Percentiles rank a stretch among this genome's conserved stretches.
Conservation (phyloP, 108 stramenopile species). For the Nitzschia sp. region DNA sequence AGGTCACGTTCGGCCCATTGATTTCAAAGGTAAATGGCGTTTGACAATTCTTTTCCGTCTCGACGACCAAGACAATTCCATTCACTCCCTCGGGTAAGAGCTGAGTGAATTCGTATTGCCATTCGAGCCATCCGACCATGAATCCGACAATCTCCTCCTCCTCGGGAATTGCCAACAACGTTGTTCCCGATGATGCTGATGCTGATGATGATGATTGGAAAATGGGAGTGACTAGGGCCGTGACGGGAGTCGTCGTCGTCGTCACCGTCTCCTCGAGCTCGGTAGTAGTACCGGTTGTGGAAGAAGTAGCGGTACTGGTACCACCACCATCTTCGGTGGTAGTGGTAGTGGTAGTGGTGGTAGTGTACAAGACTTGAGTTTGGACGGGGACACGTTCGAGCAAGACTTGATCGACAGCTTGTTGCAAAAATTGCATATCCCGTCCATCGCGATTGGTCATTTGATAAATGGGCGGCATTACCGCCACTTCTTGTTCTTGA, state of each 20-base stretch:
- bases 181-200: background rate
- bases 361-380: background rate
- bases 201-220: background rate
- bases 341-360: too few species aligned
- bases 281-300: background rate
- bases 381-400: background rate
- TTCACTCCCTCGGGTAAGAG: background rate
- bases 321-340: too few species aligned
- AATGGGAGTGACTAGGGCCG: constrained; percentile 1
- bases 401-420: background rate
- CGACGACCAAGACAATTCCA: constrained; percentile 7
- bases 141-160: background rate
- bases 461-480: background rate
- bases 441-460: background rate
- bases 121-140: constrained; percentile 11
- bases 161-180: too few species aligned
- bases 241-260: background rate
- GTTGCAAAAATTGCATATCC: background rate
- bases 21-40: constrained; percentile 6
- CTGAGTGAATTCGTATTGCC: background rate
- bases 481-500: background rate
- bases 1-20: constrained; percentile 11
- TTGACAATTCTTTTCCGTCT: constrained; percentile 2
- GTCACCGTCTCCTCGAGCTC: background rate
- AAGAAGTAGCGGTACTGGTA: too few species aligned